Evolutionary conservation across 192 early-diverging fungal species (phyloP), one percentile per base, ranked within the genome.

Genomic region (Backusella liffmaniae): DNA sequence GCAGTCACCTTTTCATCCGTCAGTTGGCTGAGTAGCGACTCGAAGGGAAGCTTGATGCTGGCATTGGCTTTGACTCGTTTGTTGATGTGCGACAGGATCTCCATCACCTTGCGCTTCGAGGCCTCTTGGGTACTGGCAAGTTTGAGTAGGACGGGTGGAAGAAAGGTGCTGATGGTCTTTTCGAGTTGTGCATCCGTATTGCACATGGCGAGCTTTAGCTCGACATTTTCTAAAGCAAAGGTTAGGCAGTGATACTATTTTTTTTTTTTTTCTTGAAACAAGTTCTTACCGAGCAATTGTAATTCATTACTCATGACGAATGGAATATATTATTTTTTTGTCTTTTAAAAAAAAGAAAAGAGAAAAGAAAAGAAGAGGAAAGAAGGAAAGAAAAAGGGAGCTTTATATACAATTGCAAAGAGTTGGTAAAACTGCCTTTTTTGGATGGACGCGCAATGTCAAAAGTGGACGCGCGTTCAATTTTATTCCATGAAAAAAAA

Each of bases 71-170:
- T 92, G 46, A 94, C 83, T 51, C 96, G 90, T 75, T 94, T 95
- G 75, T 93, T 96, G 73, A 98, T 89, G 73, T 98, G 97, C 9
- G 86, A 83, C 8, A 94, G 85, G 26, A 98, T 86, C 9, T 78
- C 85, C 76, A 95, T 92, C 41, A 95, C 91, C 78, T 89, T 89
- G 49, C 78, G 79, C 16, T 84, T 76, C 18, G 85, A 79, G 4
- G 44, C 67, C 49, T 87, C 85, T 23, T 77, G 56, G 4, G 86
- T 80, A 36, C 85, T 86, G 51, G 82, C 82, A 6, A 96, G 83
- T 66, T 96, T 96, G 36, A 89, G 67, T 18, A 96, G 79, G 0
- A 94, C 84, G 18, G 94, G 93, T 12, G 85, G 81, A 6, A 95
- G 84, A 76, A 96, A 92, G 29, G 80, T 84, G 34, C 74, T 74